phyloP scores from a whole-genome alignment of 1,284 basidiomycete genomes.

The Irpex sp. region DNA sequence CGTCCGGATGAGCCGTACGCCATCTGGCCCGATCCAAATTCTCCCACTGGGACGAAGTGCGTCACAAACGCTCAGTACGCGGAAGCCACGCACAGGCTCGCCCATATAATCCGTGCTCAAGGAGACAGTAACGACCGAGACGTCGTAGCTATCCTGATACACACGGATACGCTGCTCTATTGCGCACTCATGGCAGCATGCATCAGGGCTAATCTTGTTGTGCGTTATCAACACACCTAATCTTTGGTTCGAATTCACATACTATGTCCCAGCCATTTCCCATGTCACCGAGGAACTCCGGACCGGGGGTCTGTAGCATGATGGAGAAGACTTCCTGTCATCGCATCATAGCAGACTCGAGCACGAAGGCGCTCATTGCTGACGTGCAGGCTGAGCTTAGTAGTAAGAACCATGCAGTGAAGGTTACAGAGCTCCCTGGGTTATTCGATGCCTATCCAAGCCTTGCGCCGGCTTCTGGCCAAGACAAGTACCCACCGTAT shows the following conservation, averaged over 20 bases:
- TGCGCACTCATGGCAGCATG: conserved; percentile 3
- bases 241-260: not conserved
- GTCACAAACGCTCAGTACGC: conserved; percentile 4
- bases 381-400: conserved; percentile 8
- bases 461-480: not conserved
- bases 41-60: not conserved
- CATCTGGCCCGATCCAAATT: conserved; percentile 1
- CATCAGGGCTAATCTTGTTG: conserved; percentile 7
- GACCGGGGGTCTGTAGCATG: conserved; percentile 25
- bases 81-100: conserved; percentile 7
- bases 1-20: conserved; percentile 3
- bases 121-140: conserved; percentile 1
- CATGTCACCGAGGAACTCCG: conserved; percentile 29
- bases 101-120: conserved; percentile 3
- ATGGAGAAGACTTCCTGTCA: conserved; percentile 17
- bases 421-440: conserved; percentile 13
- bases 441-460: conserved; percentile 13
- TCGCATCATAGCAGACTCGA: conserved; percentile 12
- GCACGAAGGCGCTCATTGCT: conserved; percentile 8
- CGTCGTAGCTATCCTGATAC: conserved; percentile 5
- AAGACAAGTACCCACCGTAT: not conserved
- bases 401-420: conserved; percentile 1
- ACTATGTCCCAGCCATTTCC: conserved; percentile 25
- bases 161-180: conserved; percentile 10
- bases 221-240: not conserved